These are phyloP conservation scores for Nematocida homosporus DNA, from an alignment of 371 early-diverging fungal species.

Conservation along the genomic window DNA sequence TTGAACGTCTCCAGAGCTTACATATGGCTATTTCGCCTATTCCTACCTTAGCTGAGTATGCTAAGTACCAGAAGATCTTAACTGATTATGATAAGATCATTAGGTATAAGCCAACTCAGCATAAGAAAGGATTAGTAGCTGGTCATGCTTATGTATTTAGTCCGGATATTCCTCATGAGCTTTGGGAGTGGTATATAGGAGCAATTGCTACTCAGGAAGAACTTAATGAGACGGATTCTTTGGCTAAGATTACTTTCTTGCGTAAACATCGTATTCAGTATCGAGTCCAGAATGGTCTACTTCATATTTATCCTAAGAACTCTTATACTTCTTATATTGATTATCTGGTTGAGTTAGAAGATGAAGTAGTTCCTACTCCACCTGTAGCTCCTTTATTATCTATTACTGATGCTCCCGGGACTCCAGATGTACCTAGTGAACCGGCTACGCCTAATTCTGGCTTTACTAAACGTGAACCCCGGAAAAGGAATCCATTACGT, in stretches of 20 bases:
- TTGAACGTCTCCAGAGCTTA: slow-evolving; percentile 31
- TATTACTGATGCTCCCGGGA: too few relatives aligned
- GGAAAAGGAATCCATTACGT: not conserved
- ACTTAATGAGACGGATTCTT: not conserved
- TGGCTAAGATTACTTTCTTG: slow-evolving; percentile 25
- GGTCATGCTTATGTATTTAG: slow-evolving; percentile 2
- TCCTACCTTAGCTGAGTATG: not conserved
- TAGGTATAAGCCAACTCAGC: not conserved
- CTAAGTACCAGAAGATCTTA: slow-evolving; percentile 33
- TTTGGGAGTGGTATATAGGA: slow-evolving; percentile 22
- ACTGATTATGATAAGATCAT: slow-evolving; percentile 51
- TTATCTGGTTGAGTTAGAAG: slow-evolving; percentile 30
- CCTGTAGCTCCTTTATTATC: not conserved
- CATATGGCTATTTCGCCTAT: slow-evolving; percentile 28
- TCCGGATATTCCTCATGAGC: not conserved
- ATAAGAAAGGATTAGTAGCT: not conserved
- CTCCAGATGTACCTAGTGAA: too few relatives aligned
- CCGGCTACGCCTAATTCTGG: too few relatives aligned
- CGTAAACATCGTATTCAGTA: slow-evolving; percentile 22
- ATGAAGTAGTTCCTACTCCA: not conserved
- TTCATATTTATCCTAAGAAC: slow-evolving; percentile 6
- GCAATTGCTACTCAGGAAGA: not conserved
- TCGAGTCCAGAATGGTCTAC: not conserved
- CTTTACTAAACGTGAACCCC: not conserved
- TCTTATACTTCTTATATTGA: slow-evolving; percentile 10